Percentiles rank a stretch among this genome's conserved stretches.
These are phyloP conservation scores for Nasturtium officinale DNA, from an alignment of 345 rosid species.

Conservation along the genomic window DNA sequence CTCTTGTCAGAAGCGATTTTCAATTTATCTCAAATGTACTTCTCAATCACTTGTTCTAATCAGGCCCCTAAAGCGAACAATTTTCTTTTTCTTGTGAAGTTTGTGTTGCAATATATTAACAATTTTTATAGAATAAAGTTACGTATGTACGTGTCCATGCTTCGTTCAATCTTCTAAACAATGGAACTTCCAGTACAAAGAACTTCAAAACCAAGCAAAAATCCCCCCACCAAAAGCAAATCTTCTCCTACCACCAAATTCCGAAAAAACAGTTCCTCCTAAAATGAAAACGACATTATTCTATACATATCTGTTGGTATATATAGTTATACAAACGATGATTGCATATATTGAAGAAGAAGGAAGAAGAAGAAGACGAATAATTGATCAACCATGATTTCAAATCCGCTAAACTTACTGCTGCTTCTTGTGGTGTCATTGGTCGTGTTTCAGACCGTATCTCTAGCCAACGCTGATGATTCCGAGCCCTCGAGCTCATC, in stretches of 20 bases:
- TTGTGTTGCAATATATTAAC: neutral
- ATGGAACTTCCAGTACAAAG: conserved; percentile 61
- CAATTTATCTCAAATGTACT: neutral
- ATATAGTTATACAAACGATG: conserved; percentile 12
- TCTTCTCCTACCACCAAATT: conserved; percentile 44
- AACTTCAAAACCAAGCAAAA: conserved; percentile 50
- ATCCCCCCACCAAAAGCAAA: conserved; percentile 24
- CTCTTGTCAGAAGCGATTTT: neutral
- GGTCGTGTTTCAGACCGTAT: conserved; percentile 22
- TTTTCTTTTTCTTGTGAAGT: neutral
- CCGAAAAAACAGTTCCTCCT: conserved; percentile 55
- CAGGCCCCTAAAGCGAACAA: neutral
- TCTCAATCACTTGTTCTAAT: neutral
- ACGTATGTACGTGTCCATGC: neutral
- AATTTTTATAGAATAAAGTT: neutral
- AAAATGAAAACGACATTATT: conserved; percentile 40
- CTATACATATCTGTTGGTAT: neutral
- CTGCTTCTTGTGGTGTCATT: conserved; percentile 32
- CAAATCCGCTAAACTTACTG: conserved; percentile 30
- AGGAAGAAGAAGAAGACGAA: neutral
- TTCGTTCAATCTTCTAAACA: conserved; percentile 9
- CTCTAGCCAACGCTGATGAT: conserved; percentile 31
- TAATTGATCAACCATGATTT: conserved; percentile 40
- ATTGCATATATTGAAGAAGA: neutral
- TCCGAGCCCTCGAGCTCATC: conserved; percentile 36